Evolutionary conservation across 768 basidiomycete genomes (phyloP), one percentile per base, ranked within the genome.

Genomic region (Pleurotus pulmonarius): DNA sequence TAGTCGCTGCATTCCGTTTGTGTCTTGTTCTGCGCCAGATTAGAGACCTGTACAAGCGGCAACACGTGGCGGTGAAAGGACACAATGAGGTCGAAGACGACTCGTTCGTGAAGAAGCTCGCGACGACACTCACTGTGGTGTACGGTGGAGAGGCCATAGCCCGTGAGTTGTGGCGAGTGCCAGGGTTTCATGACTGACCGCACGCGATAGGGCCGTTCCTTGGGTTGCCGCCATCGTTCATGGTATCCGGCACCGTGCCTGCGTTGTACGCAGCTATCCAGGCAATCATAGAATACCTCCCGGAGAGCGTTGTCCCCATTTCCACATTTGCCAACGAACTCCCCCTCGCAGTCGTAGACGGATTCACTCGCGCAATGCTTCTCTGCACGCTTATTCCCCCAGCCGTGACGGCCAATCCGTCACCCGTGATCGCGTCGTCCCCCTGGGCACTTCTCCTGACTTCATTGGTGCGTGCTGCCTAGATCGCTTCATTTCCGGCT

Each of bases 341-440:
- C 9, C 88, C 88, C 1, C 69, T 94, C 9, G 75, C 91, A 1
- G 56, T 92, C 44, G 61, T 93, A 4, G 93, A 96, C 66, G 92
- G 85, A 8, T 80, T 93, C 59, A 83, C 86, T 41, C 88, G 92
- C 70, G 83, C 91, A 3, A 79, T 86, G 59, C 80, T 96, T 24
- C 73, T 94, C 1, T 93, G 91, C 66, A 81, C 83, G 61, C 78
- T 92, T 60, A 84, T 92, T 38, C 86, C 92, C 4, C 85, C 89
- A 9, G 66, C 82, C 49, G 83, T 93, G 5, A 76, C 79, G 24
- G 64, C 75, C 11, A 82, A 86, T 60, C 45, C 80, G 0, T 77
- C 77, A 2, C 66, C 79, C 2, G 62, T 67, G 1, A 73, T 93
- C 20, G 73, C 85, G 4, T 68, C 72, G 22, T 92, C 90, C 1